Evolutionary conservation across 129 eudicot species (phyloP).

Genomic region (Oenanthe sinensis): DNA sequence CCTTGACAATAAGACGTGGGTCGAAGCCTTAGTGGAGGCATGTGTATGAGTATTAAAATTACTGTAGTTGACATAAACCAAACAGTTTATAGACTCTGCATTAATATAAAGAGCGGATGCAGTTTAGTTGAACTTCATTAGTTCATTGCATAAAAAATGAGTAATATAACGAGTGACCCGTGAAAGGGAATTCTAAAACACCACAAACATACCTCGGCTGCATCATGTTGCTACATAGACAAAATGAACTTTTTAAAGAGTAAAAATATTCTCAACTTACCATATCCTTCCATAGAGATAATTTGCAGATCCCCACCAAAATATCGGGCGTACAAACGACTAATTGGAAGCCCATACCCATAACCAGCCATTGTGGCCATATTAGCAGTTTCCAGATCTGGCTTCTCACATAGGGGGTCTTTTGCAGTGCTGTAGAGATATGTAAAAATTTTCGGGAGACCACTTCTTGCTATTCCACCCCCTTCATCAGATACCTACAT

Average conservation of each 20-base stretch:
- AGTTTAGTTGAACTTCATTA: background rate
- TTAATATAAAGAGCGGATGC: background rate
- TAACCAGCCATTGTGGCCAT: slow-evolving; percentile 88
- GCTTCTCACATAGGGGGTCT: slow-evolving; percentile 59
- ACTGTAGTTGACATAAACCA: background rate
- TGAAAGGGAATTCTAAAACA: background rate
- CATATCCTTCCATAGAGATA: slow-evolving; percentile 98
- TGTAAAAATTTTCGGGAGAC: slow-evolving; percentile 79
- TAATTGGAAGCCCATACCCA: slow-evolving; percentile 91
- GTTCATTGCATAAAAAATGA: background rate
- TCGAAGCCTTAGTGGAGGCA: background rate
- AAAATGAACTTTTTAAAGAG: background rate
- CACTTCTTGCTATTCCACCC: slow-evolving; percentile 96
- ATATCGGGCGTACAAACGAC: slow-evolving; percentile 90
- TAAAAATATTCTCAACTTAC: slow-evolving; percentile 32
- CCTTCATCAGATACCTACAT: slow-evolving; percentile 92
- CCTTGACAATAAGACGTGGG: background rate
- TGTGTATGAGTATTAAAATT: background rate
- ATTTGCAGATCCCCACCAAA: slow-evolving; percentile 98
- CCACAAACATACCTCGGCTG: background rate
- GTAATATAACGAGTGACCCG: background rate
- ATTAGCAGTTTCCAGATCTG: slow-evolving; percentile 56
- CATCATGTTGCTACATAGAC: background rate
- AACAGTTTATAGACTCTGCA: too few relatives aligned
- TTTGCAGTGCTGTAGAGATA: slow-evolving; percentile 94